Base-by-base conservation (phyloP, 768 basidiomycete genomes). In the Chlorophyllum brunneum region DNA sequence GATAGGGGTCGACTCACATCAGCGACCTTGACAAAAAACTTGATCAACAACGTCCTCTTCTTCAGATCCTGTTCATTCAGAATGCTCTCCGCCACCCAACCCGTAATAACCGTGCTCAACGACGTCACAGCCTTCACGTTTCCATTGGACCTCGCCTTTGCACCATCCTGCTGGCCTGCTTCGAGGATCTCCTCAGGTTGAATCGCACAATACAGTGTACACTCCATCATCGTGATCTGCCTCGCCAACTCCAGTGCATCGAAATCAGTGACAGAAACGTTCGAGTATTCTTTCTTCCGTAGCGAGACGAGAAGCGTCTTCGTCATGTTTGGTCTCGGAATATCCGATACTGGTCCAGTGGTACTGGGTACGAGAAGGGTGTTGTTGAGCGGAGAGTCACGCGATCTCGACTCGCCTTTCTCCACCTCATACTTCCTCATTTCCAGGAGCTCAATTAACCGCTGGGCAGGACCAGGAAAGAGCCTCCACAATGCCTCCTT, bases 11-110 rank as follows among this genome's bases (percentile, higher is more conserved):
- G 11, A 71, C 92, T 69, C 63, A 92, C 92, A 65, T 94, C 90
- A 13, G 90, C 87, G 46, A 97, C 77, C 70, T 95, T 95, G 77
- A 97, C 86, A 64, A 92, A 95, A 67, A 91, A 95, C 68, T 94
- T 94, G 62, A 95, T 77, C 56, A 95, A 63, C 6, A 64, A 53
- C 22, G 85, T 86, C 55, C 94, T 75, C 69, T 85, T 90, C 77
- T 92, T 94, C 59, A 84, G 79, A 68, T 98, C 95, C 47, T 75
- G 79, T 70, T 99, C 95, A 60, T 85, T 85, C 43, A 99, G 70
- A 55, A 99, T 94, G 61, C 87, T 86, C 70, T 98, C 95, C 7
- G 94, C 88, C 26, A 98, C 90, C 91, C 93, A 95, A 3, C 94
- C 95, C 1, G 94, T 98, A 59, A 98, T 86, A 48, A 86, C 82